Percentiles rank a stretch among this genome's conserved stretches.
phyloP scores from a whole-genome alignment of 768 basidiomycete genomes.

The Lentinula boryana region DNA sequence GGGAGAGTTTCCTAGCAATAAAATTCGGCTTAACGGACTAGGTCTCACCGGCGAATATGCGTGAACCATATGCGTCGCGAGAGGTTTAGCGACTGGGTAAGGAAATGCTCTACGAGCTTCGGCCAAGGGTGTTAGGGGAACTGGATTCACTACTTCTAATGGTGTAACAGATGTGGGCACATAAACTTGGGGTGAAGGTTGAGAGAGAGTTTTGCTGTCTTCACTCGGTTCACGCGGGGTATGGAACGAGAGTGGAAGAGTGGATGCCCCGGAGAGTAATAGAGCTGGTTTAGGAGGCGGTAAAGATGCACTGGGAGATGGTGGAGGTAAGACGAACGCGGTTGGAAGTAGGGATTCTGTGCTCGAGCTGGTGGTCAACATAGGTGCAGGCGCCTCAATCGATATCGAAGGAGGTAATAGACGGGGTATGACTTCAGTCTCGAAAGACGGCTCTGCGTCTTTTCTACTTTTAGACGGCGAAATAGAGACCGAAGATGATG shows the following conservation, averaged over 20 bases:
- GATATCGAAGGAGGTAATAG: conserved; percentile 15
- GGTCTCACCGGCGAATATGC: conserved; percentile 80
- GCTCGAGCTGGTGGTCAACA: conserved; percentile 6
- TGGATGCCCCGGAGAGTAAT: conserved; percentile 12
- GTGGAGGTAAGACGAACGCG: conserved; percentile 74
- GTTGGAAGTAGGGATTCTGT: conserved; percentile 53
- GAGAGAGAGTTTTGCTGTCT: neutral
- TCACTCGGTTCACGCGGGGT: neutral
- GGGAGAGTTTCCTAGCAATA: conserved; percentile 65
- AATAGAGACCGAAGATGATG: conserved; percentile 25
- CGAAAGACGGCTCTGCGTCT: conserved; percentile 37
- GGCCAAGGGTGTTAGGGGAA: conserved; percentile 26
- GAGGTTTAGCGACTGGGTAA: conserved; percentile 69
- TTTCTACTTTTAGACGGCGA: conserved; percentile 15
- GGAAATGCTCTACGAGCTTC: conserved; percentile 27
- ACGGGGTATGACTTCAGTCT: conserved; percentile 41
- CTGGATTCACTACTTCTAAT: conserved; percentile 1
- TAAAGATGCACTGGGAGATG: conserved; percentile 58
- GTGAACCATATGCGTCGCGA: conserved; percentile 64
- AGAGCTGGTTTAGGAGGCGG: conserved; percentile 47
- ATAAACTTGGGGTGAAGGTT: neutral
- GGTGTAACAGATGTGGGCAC: neutral
- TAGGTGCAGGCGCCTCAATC: neutral
- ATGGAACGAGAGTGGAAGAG: conserved; percentile 8
- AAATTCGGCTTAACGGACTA: conserved; percentile 74